These are phyloP conservation scores for Auricularia auricula-judae DNA, from an alignment of 768 basidiomycete species.

Conservation along the genomic window DNA sequence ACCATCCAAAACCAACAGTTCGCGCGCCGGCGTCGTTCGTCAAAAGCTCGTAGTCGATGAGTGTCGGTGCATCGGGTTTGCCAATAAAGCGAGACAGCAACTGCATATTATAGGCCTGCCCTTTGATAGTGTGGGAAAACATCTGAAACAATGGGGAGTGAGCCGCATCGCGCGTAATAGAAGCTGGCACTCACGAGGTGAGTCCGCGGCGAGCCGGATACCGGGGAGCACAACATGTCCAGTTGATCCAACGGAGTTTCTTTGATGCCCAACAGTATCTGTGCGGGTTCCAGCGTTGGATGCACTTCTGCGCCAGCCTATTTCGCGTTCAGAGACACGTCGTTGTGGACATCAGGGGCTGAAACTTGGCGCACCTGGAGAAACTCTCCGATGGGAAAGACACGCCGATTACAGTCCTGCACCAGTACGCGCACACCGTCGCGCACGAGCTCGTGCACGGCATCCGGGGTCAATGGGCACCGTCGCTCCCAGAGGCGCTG, in stretches of 20 bases:
- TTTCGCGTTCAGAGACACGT: neutral
- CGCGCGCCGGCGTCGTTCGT: constrained; percentile 52
- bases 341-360: neutral
- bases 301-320: constrained; percentile 72
- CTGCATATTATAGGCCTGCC: constrained; percentile 76
- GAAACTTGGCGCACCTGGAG: constrained; percentile 36
- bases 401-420: constrained; percentile 64
- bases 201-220: constrained; percentile 29
- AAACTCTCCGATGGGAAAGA: constrained; percentile 58
- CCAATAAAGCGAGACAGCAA: constrained; percentile 56
- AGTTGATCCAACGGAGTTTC: constrained; percentile 65
- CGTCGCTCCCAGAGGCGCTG: constrained; percentile 78
- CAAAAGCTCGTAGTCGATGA: constrained; percentile 83
- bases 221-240: constrained; percentile 14
- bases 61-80: constrained; percentile 27
- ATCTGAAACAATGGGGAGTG: constrained; percentile 31
- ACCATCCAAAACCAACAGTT: constrained; percentile 86
- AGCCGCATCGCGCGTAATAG: no score
- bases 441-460: constrained; percentile 48
- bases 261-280: constrained; percentile 82
- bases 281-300: constrained; percentile 44
- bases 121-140: constrained; percentile 89
- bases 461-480: constrained; percentile 69
- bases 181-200: constrained; percentile 3
- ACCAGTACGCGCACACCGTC: constrained; percentile 58